Percentiles rank a stretch among this genome's conserved stretches.
Evolutionary conservation across 2,329 filamentous ascomycete species (phyloP).

Genomic region (Lecanicillium sp.): DNA sequence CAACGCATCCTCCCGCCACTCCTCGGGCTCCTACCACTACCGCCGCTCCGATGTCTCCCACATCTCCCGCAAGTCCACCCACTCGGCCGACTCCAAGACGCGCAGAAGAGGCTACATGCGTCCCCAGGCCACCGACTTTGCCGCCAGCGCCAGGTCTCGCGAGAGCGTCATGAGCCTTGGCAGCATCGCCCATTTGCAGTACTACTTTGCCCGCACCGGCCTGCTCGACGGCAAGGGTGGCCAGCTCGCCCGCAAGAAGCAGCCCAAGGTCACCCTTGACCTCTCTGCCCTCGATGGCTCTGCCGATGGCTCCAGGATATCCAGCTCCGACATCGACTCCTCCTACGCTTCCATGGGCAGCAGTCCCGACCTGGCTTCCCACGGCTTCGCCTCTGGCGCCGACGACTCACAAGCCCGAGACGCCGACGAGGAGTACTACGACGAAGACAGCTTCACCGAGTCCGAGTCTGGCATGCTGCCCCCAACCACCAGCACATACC

Average conservation of each 20-base stretch:
- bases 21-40: slow-evolving; percentile 52
- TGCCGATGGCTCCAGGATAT: slow-evolving; percentile 30
- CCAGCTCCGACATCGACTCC: slow-evolving; percentile 48
- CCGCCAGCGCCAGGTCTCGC: slow-evolving; percentile 79
- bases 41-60: slow-evolving; percentile 37
- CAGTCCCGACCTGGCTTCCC: slow-evolving; percentile 48
- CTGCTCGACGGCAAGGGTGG: slow-evolving; percentile 89
- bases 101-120: slow-evolving; percentile 78
- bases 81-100: slow-evolving; percentile 34
- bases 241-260: slow-evolving; percentile 69
- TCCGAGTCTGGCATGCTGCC: slow-evolving; percentile 76
- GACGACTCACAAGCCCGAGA: slow-evolving; percentile 44
- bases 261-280: slow-evolving; percentile 54
- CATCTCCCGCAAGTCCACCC: slow-evolving; percentile 41
- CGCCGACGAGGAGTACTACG: slow-evolving; percentile 37
- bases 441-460: slow-evolving; percentile 54
- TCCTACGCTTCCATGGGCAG: slow-evolving; percentile 55
- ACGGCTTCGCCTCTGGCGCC: slow-evolving; percentile 30
- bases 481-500: slow-evolving; percentile 96
- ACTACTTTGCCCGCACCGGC: slow-evolving; percentile 95
- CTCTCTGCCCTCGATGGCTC: slow-evolving; percentile 43
- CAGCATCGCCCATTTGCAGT: slow-evolving; percentile 94
- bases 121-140: slow-evolving; percentile 81
- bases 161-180: slow-evolving; percentile 95
- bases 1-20: slow-evolving; percentile 51